These are phyloP conservation scores for Phytophthora rubi DNA, from an alignment of 352 stramenopile genomes.

Conservation along the genomic window DNA sequence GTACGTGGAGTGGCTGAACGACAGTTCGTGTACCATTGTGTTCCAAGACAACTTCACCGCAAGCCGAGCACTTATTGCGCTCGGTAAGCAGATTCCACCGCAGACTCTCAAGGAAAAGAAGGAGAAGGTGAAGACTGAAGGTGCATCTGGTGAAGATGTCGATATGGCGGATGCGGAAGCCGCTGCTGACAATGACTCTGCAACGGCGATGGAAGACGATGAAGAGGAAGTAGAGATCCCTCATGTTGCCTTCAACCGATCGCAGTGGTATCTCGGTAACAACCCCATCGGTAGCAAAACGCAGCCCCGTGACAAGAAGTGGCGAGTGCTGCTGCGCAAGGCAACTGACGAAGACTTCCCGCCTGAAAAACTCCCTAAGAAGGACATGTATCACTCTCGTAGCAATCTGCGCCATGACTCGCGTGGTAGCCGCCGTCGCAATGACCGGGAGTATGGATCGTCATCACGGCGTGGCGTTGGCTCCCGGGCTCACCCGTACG, in stretches of 20 bases:
- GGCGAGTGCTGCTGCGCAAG: slow-evolving; percentile 72
- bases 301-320: slow-evolving; percentile 63
- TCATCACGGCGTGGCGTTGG: slow-evolving; percentile 32
- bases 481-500: slow-evolving; percentile 53
- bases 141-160: slow-evolving; percentile 45
- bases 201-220: slow-evolving; percentile 34
- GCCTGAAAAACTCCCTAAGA: slow-evolving; percentile 74
- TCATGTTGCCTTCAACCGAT: slow-evolving; percentile 69
- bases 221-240: slow-evolving; percentile 44
- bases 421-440: slow-evolving; percentile 27
- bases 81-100: slow-evolving; percentile 55
- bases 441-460: slow-evolving; percentile 38
- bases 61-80: slow-evolving; percentile 62
- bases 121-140: slow-evolving; percentile 18
- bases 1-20: slow-evolving; percentile 90
- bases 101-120: slow-evolving; percentile 52
- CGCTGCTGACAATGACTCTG: slow-evolving; percentile 22
- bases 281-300: slow-evolving; percentile 56
- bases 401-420: slow-evolving; percentile 32
- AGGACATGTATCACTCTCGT: slow-evolving; percentile 71
- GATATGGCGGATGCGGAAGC: slow-evolving; percentile 59
- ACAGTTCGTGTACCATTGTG: slow-evolving; percentile 84
- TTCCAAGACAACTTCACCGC: slow-evolving; percentile 83
- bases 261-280: slow-evolving; percentile 62
- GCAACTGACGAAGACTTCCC: slow-evolving; percentile 83